Conservation (phyloP, 2,329 filamentous ascomycete species). For the Cladosporium cucumerinum region DNA sequence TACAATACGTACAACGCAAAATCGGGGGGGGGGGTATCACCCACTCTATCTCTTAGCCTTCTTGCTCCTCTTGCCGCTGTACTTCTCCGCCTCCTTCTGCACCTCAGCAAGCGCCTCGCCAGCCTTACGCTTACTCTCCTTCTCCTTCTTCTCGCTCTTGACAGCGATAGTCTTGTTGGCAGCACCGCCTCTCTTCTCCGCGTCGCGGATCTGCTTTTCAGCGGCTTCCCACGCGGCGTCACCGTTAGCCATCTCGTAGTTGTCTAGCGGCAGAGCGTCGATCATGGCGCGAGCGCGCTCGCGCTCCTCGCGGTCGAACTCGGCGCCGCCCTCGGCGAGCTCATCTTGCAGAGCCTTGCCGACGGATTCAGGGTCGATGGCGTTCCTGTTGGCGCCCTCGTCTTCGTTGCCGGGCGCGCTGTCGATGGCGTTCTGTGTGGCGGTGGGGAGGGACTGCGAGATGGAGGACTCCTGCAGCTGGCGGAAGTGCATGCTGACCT, state of each 20-base stretch:
- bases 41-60: constrained; percentile 26
- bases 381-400: constrained; percentile 44
- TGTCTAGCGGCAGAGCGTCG: constrained; percentile 82
- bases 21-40: no score
- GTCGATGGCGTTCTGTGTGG: constrained; percentile 31
- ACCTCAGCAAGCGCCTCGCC: constrained; percentile 37
- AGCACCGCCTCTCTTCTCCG: constrained; percentile 40
- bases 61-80: constrained; percentile 28
- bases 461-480: constrained; percentile 69
- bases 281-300: constrained; percentile 85
- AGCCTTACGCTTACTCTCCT: constrained; percentile 34
- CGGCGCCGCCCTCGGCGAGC: constrained; percentile 76
- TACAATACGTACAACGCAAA: neutral
- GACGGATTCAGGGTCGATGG: constrained; percentile 40
- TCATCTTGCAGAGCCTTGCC: constrained; percentile 69
- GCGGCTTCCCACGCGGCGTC: constrained; percentile 56
- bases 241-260: constrained; percentile 60
- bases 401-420: constrained; percentile 37
- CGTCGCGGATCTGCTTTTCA: constrained; percentile 67
- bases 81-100: constrained; percentile 34
- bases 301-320: constrained; percentile 63
- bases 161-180: constrained; percentile 71
- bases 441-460: constrained; percentile 43
- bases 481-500: constrained; percentile 76
- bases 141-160: constrained; percentile 29